Conservation (phyloP, 148 eudicot species). For the Selenicereus undatus region DNA sequence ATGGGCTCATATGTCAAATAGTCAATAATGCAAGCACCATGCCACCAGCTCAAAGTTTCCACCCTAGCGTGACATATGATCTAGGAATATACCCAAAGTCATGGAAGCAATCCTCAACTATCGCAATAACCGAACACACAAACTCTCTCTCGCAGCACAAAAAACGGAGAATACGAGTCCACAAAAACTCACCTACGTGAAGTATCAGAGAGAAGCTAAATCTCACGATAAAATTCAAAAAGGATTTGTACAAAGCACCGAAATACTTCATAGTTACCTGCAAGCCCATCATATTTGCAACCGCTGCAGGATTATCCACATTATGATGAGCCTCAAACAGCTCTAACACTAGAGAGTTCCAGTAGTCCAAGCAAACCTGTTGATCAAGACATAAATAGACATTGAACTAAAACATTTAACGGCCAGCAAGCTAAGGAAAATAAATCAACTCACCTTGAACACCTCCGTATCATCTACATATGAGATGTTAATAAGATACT, state of each 20-base stretch:
- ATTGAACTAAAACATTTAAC: background rate
- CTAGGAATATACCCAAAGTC: background rate
- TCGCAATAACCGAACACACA: background rate
- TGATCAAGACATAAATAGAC: background rate
- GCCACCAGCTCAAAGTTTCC: background rate
- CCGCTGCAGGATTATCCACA: constrained; percentile 66
- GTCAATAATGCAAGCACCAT: background rate
- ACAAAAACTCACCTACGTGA: background rate
- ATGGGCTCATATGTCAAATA: background rate
- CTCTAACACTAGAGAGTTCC: constrained; percentile 84
- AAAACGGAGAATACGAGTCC: background rate
- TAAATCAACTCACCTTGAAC: constrained; percentile 57
- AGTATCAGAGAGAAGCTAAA: background rate
- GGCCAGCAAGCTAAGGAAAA: background rate
- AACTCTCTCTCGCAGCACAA: background rate
- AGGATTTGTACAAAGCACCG: background rate
- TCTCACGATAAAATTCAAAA: background rate
- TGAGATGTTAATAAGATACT: constrained; percentile 84
- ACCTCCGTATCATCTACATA: constrained; percentile 99
- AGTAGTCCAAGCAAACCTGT: constrained; percentile 98
- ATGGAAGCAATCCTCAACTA: background rate
- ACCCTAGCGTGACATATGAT: background rate
- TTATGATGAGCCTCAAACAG: constrained; percentile 79
- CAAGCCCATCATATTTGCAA: constrained; percentile 82
- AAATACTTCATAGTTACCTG: constrained; percentile 42